Base-by-base conservation (phyloP, 495 filamentous ascomycete genomes). In the Cetradonia linearis region DNA sequence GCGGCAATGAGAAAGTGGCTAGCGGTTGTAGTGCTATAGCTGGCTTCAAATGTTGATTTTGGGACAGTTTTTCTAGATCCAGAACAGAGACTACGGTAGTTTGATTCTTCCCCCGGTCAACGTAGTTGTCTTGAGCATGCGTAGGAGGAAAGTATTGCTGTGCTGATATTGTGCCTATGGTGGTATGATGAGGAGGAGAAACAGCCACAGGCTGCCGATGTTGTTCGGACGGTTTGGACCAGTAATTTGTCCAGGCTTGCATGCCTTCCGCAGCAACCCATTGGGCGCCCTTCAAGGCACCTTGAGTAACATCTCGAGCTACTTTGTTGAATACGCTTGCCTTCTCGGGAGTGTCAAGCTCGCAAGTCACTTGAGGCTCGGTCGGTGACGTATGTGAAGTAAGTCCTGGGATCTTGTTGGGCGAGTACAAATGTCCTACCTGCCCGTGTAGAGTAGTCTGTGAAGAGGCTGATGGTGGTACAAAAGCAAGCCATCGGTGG, bases 161-260 rank as follows among this genome's bases (percentile, higher is more conserved):
- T 62, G 70, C 62, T 70, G 71, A 46, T 63, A 67, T 34, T 68
- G 70, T 7, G 65, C 66, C 11, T 65, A 72, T 16, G 63, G 60
- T 38, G 72, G 69, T 16, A 70, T 65, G 16, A 67, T 55, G 31
- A 67, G 70, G 27, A 42, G 63, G 37, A 69, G 67, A 40, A 69
- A 70, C n/a, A 66, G 70, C 14, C 67, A 55, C 16, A 63, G 63
- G 13, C 36, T 52, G 59, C 27, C 52, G 63, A 20, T 65, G 60
- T 40, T 61, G 71, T 47, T 67, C 76, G 72, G 71, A 56, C n/a
- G 75, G 62, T 62, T 83, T 85, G 59, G 86, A 88, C 87, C 88
- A 93, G 71, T 97, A 96, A 65, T 78, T 88, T 64, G 89, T 91
- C 83, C 89, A 94, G 0, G 85, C 86, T 65, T 94, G 89, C 63